phyloP scores from a whole-genome alignment of 148 eudicot species.

The Hydrangea macrophylla region DNA sequence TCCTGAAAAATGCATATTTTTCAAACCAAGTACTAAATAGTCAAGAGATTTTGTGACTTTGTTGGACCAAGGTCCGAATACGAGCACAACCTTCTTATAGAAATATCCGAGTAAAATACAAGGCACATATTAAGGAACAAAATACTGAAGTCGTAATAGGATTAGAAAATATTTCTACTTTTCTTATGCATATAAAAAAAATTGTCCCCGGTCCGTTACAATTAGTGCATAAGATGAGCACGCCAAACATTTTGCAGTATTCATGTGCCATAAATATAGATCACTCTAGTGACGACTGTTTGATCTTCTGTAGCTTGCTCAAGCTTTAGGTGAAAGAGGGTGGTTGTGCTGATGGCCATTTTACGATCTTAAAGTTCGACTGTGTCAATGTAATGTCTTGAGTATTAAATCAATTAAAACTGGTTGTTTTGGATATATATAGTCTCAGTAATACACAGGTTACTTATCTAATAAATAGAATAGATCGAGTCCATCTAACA shows the following conservation, averaged over 20 bases:
- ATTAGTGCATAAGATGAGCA: not conserved
- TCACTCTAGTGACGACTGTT: not conserved
- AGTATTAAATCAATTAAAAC: not conserved
- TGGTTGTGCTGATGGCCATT: too few species aligned
- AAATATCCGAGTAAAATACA: not conserved
- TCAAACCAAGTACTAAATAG: conserved; percentile 6
- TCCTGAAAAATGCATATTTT: conserved; percentile 41
- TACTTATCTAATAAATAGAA: too few species aligned
- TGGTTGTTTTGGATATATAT: not conserved
- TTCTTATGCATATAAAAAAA: not conserved
- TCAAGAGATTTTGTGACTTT: not conserved
- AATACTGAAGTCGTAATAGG: not conserved
- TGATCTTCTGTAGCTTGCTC: not conserved
- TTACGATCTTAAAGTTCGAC: too few species aligned
- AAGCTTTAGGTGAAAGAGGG: not conserved
- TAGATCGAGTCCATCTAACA: too few species aligned
- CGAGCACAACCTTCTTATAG: not conserved
- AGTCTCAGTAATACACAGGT: too few species aligned
- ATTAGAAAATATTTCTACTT: not conserved
- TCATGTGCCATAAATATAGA: not conserved
- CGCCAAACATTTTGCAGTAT: not conserved
- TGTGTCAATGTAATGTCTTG: not conserved
- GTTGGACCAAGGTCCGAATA: not conserved
- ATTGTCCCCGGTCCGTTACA: not conserved
- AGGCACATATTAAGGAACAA: not conserved